phyloP scores from a whole-genome alignment of 2,329 filamentous ascomycete genomes.

The Cytospora paraplurivora region DNA sequence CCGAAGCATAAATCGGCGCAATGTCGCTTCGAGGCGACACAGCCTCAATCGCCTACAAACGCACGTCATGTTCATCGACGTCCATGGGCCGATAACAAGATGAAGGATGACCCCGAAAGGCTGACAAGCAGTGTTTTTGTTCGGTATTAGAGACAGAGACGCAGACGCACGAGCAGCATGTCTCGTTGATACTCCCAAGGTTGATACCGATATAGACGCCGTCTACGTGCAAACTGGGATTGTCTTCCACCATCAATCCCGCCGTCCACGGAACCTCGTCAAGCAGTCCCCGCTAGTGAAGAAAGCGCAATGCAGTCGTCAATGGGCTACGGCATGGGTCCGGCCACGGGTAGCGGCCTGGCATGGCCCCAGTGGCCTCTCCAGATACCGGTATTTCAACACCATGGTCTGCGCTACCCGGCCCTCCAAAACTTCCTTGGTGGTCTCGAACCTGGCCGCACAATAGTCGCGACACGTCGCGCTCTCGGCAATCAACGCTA shows the following conservation, averaged over 20 bases:
- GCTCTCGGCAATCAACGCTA: neutral
- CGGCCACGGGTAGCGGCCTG: no score
- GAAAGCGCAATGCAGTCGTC: neutral
- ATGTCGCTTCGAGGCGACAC: slow-evolving; percentile 21
- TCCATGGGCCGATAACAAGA: slow-evolving; percentile 1
- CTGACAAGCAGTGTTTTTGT: neutral
- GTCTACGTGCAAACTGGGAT: no score
- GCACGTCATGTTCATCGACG: slow-evolving; percentile 16
- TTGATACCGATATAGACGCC: no score
- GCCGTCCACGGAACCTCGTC: neutral
- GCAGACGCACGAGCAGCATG: no score
- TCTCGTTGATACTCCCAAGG: no score
- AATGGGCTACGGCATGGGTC: neutral
- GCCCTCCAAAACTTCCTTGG: neutral
- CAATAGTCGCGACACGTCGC: neutral
- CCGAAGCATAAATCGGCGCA: slow-evolving; percentile 16
- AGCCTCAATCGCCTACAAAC: slow-evolving; percentile 11
- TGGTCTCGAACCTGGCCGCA: neutral
- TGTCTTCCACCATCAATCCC: no score
- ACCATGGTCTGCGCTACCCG: neutral
- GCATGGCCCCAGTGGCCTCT: neutral
- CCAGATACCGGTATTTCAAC: neutral
- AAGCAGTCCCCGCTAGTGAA: neutral
- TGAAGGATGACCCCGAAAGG: neutral
- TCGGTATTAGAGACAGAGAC: neutral